Evolutionary conservation across 192 early-diverging fungal genomes (phyloP).

Genomic region (Anaeromyces robustus): DNA sequence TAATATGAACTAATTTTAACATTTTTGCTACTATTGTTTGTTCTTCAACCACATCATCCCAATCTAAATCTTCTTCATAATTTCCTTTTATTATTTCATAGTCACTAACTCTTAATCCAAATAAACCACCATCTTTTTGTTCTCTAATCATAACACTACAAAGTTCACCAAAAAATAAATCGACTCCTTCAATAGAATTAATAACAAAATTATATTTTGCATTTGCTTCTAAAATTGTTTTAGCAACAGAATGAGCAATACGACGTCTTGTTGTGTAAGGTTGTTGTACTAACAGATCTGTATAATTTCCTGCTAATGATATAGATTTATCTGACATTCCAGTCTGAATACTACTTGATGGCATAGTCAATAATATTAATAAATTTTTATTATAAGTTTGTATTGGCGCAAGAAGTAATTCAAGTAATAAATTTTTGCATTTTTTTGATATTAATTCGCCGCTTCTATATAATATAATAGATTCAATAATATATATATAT

Average conservation of each 20-base stretch:
- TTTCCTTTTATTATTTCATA: slow-evolving; percentile 6
- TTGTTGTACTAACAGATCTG: slow-evolving; percentile 68
- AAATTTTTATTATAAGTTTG: slow-evolving; percentile 44
- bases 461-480: slow-evolving; percentile 12
- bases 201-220: slow-evolving; percentile 22
- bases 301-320: slow-evolving; percentile 61
- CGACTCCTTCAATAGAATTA: slow-evolving; percentile 51
- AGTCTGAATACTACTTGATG: slow-evolving; percentile 20
- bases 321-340: slow-evolving; percentile 32
- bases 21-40: slow-evolving; percentile 61
- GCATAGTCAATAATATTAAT: slow-evolving; percentile 28
- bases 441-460: slow-evolving; percentile 53
- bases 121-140: slow-evolving; percentile 54
- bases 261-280: slow-evolving; percentile 65
- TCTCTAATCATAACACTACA: slow-evolving; percentile 68
- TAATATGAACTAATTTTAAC: slow-evolving; percentile 26
- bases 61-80: slow-evolving; percentile 41
- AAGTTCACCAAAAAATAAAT: slow-evolving; percentile 60
- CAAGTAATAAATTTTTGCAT: slow-evolving; percentile 58
- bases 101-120: slow-evolving; percentile 19
- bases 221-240: slow-evolving; percentile 12
- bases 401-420: slow-evolving; percentile 70
- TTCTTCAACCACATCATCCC: slow-evolving; percentile 83
- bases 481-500: slow-evolving; percentile 4
- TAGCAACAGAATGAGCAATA: slow-evolving; percentile 63